phyloP scores from a whole-genome alignment of 805 yeast species.

The Yarrowia bubula region DNA sequence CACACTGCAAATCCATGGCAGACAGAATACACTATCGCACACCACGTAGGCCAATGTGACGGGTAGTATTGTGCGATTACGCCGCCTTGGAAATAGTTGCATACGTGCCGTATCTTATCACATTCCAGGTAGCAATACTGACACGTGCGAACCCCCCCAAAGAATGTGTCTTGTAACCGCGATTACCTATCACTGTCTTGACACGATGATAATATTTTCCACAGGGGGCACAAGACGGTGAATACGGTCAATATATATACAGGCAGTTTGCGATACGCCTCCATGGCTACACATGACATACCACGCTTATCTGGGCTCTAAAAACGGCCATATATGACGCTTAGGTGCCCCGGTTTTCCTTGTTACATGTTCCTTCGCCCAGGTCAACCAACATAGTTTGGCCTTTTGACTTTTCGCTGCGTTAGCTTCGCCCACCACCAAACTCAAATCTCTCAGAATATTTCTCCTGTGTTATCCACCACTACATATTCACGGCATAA shows the following conservation, averaged over 20 bases:
- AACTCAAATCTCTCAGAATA: constrained; percentile 21
- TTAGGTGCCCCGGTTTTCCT: constrained; percentile 3
- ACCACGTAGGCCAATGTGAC: no score
- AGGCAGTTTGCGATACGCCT: no score
- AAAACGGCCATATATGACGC: not conserved
- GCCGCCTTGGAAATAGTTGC: not conserved
- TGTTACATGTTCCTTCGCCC: not conserved
- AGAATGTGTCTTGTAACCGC: not conserved
- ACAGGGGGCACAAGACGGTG: no score
- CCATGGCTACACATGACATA: not conserved
- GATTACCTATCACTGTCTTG: not conserved
- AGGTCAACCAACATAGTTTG: not conserved
- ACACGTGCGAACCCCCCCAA: constrained; percentile 3
- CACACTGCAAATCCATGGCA: not conserved
- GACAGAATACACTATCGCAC: not conserved
- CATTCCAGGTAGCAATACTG: constrained; percentile 1
- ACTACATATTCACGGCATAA: constrained; percentile 20
- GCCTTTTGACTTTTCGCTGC: constrained; percentile 2
- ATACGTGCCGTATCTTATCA: not conserved
- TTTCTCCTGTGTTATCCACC: constrained; percentile 22
- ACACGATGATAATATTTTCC: not conserved
- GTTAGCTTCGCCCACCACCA: constrained; percentile 26
- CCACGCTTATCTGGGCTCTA: not conserved
- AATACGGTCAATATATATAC: no score
- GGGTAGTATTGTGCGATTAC: not conserved